These are phyloP conservation scores for Rhodotorula sp. DNA, from an alignment of 1,284 basidiomycete species.

Conservation along the genomic window DNA sequence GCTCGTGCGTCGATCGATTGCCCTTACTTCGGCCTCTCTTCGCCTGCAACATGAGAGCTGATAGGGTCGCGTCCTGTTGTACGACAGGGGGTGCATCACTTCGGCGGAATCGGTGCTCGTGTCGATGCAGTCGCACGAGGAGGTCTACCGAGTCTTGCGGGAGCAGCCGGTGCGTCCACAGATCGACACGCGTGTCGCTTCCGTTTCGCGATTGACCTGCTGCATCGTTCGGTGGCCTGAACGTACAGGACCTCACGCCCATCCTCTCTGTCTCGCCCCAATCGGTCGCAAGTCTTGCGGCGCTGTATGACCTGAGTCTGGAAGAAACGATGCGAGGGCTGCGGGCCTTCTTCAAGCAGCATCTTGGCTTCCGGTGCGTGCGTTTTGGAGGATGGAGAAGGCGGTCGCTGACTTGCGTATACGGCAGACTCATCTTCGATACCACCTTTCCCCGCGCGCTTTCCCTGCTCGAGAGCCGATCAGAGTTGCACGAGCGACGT, in stretches of 20 bases:
- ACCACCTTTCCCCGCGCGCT: conserved; percentile 92
- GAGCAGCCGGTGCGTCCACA: conserved; percentile 47
- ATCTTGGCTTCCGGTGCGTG: conserved; percentile 46
- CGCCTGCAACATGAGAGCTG: not conserved
- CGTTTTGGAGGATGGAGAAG: conserved; percentile 43
- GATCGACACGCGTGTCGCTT: conserved; percentile 17
- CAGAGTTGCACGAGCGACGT: conserved; percentile 74
- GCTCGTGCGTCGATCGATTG: conserved; percentile 48
- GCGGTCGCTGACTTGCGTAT: not conserved
- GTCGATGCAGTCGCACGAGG: conserved; percentile 91
- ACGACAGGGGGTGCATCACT: conserved; percentile 88
- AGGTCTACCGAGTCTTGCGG: conserved; percentile 73
- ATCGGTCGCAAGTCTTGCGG: conserved; percentile 81
- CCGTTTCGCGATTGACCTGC: not conserved
- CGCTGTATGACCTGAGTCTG: conserved; percentile 51
- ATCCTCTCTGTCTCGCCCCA: conserved; percentile 90
- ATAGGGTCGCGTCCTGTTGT: too few relatives aligned
- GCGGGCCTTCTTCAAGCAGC: conserved; percentile 39
- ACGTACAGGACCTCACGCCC: conserved; percentile 57
- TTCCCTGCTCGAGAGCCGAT: conserved; percentile 73
- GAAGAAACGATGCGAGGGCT: conserved; percentile 31
- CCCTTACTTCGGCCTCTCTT: not conserved
- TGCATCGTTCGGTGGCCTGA: not conserved
- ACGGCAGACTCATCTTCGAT: conserved; percentile 65
- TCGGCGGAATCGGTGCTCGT: conserved; percentile 96